These are phyloP conservation scores for Penicillium sp. DNA, from an alignment of 2,329 filamentous ascomycete genomes.

Conservation along the genomic window DNA sequence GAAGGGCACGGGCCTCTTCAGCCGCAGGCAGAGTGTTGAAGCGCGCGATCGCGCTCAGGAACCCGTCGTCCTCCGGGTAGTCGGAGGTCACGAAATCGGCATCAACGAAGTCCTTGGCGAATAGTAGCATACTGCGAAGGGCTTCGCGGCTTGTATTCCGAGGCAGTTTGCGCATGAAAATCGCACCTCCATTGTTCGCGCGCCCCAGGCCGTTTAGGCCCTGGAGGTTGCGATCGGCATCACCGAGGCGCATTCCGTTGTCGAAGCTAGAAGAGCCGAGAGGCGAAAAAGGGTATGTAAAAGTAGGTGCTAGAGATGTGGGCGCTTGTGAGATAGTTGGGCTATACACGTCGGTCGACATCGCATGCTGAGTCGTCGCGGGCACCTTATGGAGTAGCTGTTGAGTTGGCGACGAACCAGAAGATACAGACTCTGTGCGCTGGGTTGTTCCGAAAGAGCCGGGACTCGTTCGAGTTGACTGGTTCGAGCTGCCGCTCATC, in stretches of 20 bases:
- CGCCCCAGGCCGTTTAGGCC: slow-evolving; percentile 37
- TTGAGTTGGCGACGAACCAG: slow-evolving; percentile 40
- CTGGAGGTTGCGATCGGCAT: slow-evolving; percentile 37
- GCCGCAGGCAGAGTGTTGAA: slow-evolving; percentile 60
- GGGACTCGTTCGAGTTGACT: slow-evolving; percentile 45
- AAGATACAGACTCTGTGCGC: slow-evolving; percentile 41
- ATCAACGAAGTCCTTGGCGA: slow-evolving; percentile 63
- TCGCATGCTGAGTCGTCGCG: slow-evolving; percentile 43
- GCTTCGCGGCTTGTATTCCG: slow-evolving; percentile 59
- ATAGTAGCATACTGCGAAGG: slow-evolving; percentile 64
- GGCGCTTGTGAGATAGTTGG: slow-evolving; percentile 39
- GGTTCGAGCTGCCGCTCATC: slow-evolving; percentile 44
- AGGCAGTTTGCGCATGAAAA: slow-evolving; percentile 62
- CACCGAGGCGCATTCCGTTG: slow-evolving; percentile 37
- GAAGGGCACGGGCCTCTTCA: slow-evolving; percentile 58
- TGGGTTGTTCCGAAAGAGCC: slow-evolving; percentile 42
- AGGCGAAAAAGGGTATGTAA: slow-evolving; percentile 41
- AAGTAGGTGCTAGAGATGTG: slow-evolving; percentile 35
- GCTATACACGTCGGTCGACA: slow-evolving; percentile 46
- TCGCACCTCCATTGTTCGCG: slow-evolving; percentile 37
- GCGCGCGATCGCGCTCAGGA: slow-evolving; percentile 58
- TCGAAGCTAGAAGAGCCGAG: slow-evolving; percentile 42
- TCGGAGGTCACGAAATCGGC: slow-evolving; percentile 58
- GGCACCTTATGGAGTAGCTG: slow-evolving; percentile 37
- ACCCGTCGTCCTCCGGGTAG: slow-evolving; percentile 58